A percentile compares a stretch with the other conserved stretches of the same genome.
phyloP scores from a whole-genome alignment of 805 yeast species.

The Isabelozyma pseudorhagii region DNA sequence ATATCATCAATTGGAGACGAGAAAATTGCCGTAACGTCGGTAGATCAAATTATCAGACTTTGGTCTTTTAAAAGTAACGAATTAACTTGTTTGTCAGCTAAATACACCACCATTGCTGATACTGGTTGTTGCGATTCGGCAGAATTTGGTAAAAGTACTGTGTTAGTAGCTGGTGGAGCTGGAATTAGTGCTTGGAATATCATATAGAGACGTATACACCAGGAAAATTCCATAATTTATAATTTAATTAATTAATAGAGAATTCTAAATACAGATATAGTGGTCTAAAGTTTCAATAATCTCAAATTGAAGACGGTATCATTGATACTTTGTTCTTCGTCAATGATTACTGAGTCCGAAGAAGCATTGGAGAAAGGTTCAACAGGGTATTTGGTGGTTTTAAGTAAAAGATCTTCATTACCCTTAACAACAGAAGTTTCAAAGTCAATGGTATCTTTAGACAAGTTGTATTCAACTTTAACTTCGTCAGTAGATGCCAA shows the following conservation, averaged over 20 bases:
- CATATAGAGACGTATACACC: background rate
- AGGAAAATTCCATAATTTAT: background rate
- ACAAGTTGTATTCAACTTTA: conserved; percentile 71
- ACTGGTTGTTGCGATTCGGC: conserved; percentile 68
- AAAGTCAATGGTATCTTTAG: conserved; percentile 64
- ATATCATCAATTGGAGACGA: conserved; percentile 33
- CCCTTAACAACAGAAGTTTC: conserved; percentile 51
- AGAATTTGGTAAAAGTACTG: conserved; percentile 17
- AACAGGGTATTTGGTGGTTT: conserved; percentile 70
- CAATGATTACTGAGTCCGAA: conserved; percentile 57
- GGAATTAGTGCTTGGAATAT: conserved; percentile 60
- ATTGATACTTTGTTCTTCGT: conserved; percentile 77
- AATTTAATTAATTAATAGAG: background rate
- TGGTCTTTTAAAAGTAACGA: conserved; percentile 49
- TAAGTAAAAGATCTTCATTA: conserved; percentile 67
- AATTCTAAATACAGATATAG: conserved; percentile 4
- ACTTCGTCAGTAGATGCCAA: conserved; percentile 95
- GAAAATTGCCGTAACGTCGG: conserved; percentile 62
- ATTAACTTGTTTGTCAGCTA: conserved; percentile 29
- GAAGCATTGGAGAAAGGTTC: conserved; percentile 43
- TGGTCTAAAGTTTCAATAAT: conserved; percentile 58
- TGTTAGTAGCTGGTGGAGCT: conserved; percentile 70
- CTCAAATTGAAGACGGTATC: conserved; percentile 78
- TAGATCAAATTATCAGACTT: conserved; percentile 71
- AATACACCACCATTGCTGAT: conserved; percentile 84